Percentiles rank a stretch among this genome's conserved stretches.
Evolutionary conservation across 495 filamentous ascomycete genomes (phyloP).

Genomic region (Neurospora tetraspora): DNA sequence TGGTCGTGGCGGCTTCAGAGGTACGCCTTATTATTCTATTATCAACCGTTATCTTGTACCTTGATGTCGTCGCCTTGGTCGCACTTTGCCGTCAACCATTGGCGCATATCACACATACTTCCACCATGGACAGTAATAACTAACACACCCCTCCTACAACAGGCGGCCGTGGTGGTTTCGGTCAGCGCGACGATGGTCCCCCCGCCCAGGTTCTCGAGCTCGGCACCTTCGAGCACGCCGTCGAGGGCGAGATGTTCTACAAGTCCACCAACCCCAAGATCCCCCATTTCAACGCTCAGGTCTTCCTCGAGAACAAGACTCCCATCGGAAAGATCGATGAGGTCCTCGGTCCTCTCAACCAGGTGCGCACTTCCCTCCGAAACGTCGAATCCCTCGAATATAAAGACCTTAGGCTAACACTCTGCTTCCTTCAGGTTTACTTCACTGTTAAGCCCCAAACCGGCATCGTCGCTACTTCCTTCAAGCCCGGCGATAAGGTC

Average conservation of each 20-base stretch:
- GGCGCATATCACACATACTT: background rate
- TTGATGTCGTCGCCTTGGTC: background rate
- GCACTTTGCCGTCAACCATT: background rate
- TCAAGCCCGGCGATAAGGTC: constrained; percentile 94
- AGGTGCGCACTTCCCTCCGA: constrained; percentile 21
- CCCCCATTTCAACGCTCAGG: constrained; percentile 97
- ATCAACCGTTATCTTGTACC: background rate
- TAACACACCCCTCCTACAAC: background rate
- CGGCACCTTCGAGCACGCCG: constrained; percentile 85
- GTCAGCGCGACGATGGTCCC: constrained; percentile 43
- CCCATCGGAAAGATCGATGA: constrained; percentile 89
- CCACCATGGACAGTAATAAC: background rate
- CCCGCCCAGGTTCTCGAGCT: constrained; percentile 56
- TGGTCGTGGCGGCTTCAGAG: background rate
- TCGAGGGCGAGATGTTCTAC: constrained; percentile 95
- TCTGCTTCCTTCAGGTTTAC: constrained; percentile 44
- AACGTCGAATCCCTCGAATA: background rate
- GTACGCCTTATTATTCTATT: background rate
- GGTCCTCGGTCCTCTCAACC: constrained; percentile 88
- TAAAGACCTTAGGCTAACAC: background rate
- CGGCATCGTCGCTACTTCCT: constrained; percentile 86
- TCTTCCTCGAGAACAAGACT: constrained; percentile 97
- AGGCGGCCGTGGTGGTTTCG: constrained; percentile 41
- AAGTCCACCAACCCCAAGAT: constrained; percentile 88
- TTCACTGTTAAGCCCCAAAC: constrained; percentile 96